These are phyloP conservation scores for Ustilago sp. DNA, from an alignment of 1,284 basidiomycete genomes.

Conservation along the genomic window DNA sequence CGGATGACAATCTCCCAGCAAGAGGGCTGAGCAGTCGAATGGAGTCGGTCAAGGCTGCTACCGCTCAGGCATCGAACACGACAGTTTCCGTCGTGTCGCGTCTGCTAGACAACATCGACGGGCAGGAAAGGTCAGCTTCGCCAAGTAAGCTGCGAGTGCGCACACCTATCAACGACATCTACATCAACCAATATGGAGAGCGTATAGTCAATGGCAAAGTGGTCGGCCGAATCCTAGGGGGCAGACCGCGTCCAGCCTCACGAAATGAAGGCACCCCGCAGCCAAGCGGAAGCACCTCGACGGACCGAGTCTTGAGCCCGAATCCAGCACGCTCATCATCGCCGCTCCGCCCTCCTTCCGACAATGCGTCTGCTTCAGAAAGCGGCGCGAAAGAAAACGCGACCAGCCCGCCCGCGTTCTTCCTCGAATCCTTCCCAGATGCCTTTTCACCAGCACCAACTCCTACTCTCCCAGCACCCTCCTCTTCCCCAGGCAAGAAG, in stretches of 20 bases:
- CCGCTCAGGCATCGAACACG: not conserved
- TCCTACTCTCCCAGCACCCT: not conserved
- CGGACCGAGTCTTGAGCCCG: not conserved
- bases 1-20: conserved; percentile 35
- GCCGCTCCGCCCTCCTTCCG: not conserved
- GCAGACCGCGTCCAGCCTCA: conserved; percentile 33
- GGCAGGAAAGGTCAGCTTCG: conserved; percentile 14
- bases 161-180: conserved; percentile 43
- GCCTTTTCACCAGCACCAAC: conserved; percentile 6
- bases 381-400: not conserved
- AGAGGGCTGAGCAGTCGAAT: conserved; percentile 30
- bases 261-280: not conserved
- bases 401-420: conserved; percentile 47
- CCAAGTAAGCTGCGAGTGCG: conserved; percentile 21
- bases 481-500: conserved; percentile 5
- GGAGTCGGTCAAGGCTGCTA: conserved; percentile 31
- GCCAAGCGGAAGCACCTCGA: not conserved
- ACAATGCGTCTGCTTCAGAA: not conserved
- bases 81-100: not conserved
- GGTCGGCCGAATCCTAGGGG: conserved; percentile 40
- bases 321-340: not conserved
- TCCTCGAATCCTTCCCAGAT: conserved; percentile 53
- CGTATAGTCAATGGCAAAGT: conserved; percentile 49
- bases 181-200: conserved; percentile 55
- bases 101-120: not conserved